Conservation (phyloP, 2,329 filamentous ascomycete genomes). For the Colletotrichum magnum region DNA sequence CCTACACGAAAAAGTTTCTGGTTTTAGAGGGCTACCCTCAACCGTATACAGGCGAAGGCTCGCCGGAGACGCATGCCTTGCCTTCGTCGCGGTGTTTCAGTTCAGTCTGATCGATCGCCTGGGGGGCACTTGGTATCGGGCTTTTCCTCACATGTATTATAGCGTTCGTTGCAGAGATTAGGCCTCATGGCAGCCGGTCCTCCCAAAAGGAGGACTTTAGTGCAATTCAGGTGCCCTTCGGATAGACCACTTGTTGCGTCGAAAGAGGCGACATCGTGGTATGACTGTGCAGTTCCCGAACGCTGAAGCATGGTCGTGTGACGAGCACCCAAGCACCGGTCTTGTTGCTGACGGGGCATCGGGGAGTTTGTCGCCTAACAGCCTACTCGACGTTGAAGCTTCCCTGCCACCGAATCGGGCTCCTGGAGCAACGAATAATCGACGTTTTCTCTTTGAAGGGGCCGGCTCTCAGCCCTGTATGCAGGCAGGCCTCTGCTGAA, state of each 20-base stretch:
- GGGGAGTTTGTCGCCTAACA: too few species aligned
- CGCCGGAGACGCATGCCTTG: background rate
- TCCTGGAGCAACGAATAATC: background rate
- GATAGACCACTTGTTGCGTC: background rate
- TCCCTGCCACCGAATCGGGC: background rate
- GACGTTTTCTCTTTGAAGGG: background rate
- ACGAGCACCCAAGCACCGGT: too few species aligned
- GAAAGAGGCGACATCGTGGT: background rate
- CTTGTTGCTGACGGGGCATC: too few species aligned
- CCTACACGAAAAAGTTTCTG: slow-evolving; percentile 38
- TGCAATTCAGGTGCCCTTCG: slow-evolving; percentile 9
- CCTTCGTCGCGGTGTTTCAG: slow-evolving; percentile 12
- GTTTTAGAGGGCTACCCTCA: slow-evolving; percentile 17
- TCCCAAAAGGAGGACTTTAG: slow-evolving; percentile 20
- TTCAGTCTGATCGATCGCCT: slow-evolving; percentile 18
- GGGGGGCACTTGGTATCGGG: slow-evolving; percentile 15
- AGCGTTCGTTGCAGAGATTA: slow-evolving; percentile 39
- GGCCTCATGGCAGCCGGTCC: slow-evolving; percentile 31
- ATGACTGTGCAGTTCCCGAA: background rate
- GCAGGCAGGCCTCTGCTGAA: too few species aligned
- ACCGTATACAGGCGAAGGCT: slow-evolving; percentile 4
- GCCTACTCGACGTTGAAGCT: too few species aligned
- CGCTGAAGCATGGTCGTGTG: too few species aligned
- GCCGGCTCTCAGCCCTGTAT: too few species aligned
- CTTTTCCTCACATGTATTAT: slow-evolving; percentile 34